Percentiles rank a stretch among this genome's conserved stretches.
Evolutionary conservation across 495 filamentous ascomycete genomes (phyloP).

Genomic region (Xylaria flabelliformis): DNA sequence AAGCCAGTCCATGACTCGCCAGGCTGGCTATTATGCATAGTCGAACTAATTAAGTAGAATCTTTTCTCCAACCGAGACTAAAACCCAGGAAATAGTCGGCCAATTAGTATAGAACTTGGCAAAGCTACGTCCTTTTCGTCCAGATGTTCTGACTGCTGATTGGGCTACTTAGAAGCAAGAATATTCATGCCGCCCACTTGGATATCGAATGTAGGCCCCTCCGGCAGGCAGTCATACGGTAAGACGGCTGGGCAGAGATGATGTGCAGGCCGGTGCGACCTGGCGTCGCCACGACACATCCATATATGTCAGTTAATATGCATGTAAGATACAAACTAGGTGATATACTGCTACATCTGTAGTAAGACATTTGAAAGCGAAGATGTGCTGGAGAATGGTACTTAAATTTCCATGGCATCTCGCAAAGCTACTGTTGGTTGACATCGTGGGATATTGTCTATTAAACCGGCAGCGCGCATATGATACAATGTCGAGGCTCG

Average conservation of each 20-base stretch:
- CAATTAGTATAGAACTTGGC: not conserved
- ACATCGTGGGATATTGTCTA: not conserved
- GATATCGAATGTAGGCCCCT: not conserved
- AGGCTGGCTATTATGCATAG: not conserved
- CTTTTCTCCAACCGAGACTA: not conserved
- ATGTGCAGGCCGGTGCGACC: constrained; percentile 5
- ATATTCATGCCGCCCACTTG: not conserved
- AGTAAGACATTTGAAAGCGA: not conserved
- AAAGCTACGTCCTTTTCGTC: not conserved
- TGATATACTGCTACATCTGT: not conserved
- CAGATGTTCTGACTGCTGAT: not conserved
- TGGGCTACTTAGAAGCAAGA: not conserved
- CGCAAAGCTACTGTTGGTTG: not conserved
- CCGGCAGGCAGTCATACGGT: constrained; percentile 7
- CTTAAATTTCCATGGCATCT: not conserved
- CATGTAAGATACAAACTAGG: not conserved
- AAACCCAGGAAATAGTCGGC: not conserved
- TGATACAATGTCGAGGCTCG: too few relatives aligned
- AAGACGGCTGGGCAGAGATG: constrained; percentile 10
- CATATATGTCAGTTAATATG: not conserved
- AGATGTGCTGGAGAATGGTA: not conserved
- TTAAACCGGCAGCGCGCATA: not conserved
- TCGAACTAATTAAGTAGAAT: not conserved
- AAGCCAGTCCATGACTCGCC: not conserved
- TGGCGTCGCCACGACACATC: constrained; percentile 2